phyloP scores from a whole-genome alignment of 1,139 yeast species.

The Pichia sp. region DNA sequence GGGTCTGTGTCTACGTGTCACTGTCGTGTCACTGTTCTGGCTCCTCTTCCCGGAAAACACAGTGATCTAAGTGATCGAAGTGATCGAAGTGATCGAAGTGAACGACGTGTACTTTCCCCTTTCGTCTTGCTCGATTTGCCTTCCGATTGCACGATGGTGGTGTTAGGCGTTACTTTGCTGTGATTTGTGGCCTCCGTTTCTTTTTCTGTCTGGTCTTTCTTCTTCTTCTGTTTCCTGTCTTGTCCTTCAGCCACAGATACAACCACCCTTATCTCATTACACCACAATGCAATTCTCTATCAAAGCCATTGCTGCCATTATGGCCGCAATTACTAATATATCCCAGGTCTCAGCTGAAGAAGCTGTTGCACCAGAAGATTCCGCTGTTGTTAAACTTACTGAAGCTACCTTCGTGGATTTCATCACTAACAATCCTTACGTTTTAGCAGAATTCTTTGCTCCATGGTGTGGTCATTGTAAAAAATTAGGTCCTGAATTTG shows the following conservation, averaged over 20 bases:
- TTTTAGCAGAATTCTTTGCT: conserved; percentile 92
- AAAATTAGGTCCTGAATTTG: conserved; percentile 84
- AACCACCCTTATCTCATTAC: not conserved
- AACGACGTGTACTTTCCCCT: no score
- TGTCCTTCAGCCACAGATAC: not conserved
- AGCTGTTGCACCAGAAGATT: conserved; percentile 72
- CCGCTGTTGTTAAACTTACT: conserved; percentile 80
- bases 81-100: no score
- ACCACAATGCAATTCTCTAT: conserved; percentile 23
- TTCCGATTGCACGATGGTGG: no score
- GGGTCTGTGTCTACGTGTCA: no score
- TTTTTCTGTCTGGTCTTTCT: no score
- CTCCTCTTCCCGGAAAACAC: no score
- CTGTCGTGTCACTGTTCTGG: no score
- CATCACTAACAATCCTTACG: conserved; percentile 66
- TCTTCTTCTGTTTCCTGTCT: no score
- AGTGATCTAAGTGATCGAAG: no score
- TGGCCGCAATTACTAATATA: conserved; percentile 22
- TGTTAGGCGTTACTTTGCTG: no score
- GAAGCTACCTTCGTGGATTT: conserved; percentile 58
- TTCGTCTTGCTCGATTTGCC: no score
- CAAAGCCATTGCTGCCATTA: conserved; percentile 25
- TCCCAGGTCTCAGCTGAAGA: conserved; percentile 37
- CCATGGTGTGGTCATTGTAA: conserved; percentile 99
- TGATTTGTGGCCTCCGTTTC: no score